Evolutionary conservation across 2,329 filamentous ascomycete genomes (phyloP).

Genomic region (Microdochium nivale): DNA sequence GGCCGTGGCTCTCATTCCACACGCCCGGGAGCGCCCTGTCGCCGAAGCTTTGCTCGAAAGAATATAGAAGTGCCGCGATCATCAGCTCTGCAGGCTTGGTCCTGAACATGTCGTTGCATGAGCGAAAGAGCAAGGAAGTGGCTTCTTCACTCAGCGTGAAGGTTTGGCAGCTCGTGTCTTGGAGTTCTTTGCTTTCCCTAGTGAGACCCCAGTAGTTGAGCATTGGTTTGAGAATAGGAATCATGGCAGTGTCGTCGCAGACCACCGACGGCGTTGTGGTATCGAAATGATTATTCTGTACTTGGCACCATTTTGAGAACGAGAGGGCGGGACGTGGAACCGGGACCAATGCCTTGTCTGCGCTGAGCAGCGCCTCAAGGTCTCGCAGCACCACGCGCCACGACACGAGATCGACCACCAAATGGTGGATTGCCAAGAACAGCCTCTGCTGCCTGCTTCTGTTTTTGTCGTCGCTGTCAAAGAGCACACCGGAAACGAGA

Average conservation of each 20-base stretch:
- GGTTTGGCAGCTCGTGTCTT: neutral
- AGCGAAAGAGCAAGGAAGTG: neutral
- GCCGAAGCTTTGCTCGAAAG: constrained; percentile 10
- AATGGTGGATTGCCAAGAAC: neutral
- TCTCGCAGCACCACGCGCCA: neutral
- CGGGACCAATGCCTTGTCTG: neutral
- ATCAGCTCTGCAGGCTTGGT: constrained; percentile 14
- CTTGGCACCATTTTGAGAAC: neutral
- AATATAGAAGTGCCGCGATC: constrained; percentile 8
- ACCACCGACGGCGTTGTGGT: neutral
- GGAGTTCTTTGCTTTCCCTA: no score
- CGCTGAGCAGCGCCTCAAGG: neutral
- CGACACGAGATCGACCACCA: neutral
- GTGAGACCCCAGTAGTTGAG: neutral
- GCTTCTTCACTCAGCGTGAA: constrained; percentile 5
- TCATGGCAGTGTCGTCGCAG: neutral
- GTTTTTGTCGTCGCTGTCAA: neutral
- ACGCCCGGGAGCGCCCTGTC: constrained; percentile 9
- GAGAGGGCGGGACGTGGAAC: neutral
- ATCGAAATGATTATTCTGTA: neutral
- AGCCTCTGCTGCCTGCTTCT: neutral
- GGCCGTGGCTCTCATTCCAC: constrained; percentile 14
- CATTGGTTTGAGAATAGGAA: neutral
- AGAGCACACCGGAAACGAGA: neutral
- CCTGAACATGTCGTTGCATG: constrained; percentile 2